Evolutionary conservation across 2,329 filamentous ascomycete species (phyloP), one percentile per base, ranked within the genome.

Genomic region (Pseudogymnoascus sp.): DNA sequence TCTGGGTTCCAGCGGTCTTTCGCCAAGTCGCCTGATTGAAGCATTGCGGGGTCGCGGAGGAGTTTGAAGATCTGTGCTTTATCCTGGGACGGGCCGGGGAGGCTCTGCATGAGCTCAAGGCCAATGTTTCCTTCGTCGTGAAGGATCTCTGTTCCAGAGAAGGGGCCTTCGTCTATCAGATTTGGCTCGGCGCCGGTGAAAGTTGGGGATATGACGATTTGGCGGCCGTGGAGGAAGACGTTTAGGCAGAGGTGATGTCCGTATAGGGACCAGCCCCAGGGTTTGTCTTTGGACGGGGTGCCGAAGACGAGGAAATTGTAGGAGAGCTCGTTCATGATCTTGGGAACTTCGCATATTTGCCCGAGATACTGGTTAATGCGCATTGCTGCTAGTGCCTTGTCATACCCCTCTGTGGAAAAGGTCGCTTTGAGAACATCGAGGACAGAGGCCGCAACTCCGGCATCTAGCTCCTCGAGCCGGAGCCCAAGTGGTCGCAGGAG

Each of bases 141-240:
- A 56, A 70, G 35, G 31, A 71, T 68, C 42, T 72, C 70, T 7
- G 65, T 65, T 6, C 70, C 71, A 1, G 67, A 66, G 62, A 71
- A 66, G 14, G 70, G 70, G 3, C 70, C 71, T n/a, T 70, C 69
- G 14, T 72, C 71, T 37, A 72, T 72, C 31, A 65, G 61, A 68
- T 92, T 91, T 0, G 89, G 89, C 74, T 93, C 89, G 0, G 89
- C 89, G 63, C 89, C 89, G 0, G 87, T 90, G 74, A 93, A 93
- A 76, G 86, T 89, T 0, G 89, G 89, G 0, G 83, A 85, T 1
- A 90, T 78, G 61, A 90, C 77, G 33, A 91, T 84, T 71, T 91
- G 87, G 0, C 75, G 72, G 40, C 77, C 77, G 72, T 86, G 82
- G 62, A 91, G 78, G 72, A 91, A 88, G 26, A 88, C 80, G 69